Evolutionary conservation across 2,329 filamentous ascomycete species (phyloP), one percentile per base, ranked within the genome.

Genomic region (Apiospora aurea): DNA sequence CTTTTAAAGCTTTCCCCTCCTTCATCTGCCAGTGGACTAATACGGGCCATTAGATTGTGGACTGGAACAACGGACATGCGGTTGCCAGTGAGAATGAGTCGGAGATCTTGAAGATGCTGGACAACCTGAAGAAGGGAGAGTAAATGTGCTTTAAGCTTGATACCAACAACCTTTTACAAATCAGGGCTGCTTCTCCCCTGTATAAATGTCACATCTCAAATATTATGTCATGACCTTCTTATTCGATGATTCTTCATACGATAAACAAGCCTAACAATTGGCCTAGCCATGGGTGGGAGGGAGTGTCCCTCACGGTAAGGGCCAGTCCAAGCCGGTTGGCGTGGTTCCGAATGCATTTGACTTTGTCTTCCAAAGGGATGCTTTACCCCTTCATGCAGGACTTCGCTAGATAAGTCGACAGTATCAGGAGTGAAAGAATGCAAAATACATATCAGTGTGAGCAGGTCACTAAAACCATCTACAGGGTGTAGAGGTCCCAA

Each of bases 51-150:
- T 74, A 87, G 88, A 84, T 92, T 72, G 96, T 98, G 70, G 96
- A 98, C 81, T 98, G 96, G 96, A 94, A 93, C 80, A 95, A 96
- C 81, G 96, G 95, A 75, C 93, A 91, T 81, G 96, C 92, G 67
- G 86, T 93, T 84, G 85, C 90, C 38, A 94, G 94, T 26, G 94
- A 93, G 69, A 91, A 93, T 75, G 92, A 97, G 85, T 97, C 94
- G 21, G 93, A 96, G 84, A 98, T 98, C 73, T 83, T 97, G 79
- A 94, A 93, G 83, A 87, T 97, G 82, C 83, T 98, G 70, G 89
- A 90, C 72, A 85, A 89, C 72, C 81, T 90, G 71, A 85, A 84
- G 73, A 80, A 70, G 53, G 76, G 80, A 75, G 44, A 74, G 67
- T 75, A 74, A 53, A 44, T 49, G 41, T 64, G 10, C 21, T n/a